A percentile compares a stretch with the other conserved stretches of the same genome.
These are phyloP conservation scores for Paraurostyla sp. DNA, from an alignment of 73 alveolate species.

Conservation along the genomic window DNA sequence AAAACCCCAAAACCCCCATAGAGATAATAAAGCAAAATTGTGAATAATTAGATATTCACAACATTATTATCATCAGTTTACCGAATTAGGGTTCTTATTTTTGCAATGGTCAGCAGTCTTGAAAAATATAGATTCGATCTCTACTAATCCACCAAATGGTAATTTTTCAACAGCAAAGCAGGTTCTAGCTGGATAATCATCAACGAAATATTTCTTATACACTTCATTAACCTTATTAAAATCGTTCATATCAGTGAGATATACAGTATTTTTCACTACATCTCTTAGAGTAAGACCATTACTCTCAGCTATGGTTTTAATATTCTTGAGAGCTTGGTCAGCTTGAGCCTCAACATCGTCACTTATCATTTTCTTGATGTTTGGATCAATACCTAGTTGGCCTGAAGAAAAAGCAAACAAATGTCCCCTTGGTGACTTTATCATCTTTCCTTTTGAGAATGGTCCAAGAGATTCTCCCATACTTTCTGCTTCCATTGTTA, in stretches of 20 bases:
- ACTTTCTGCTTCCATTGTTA: constrained; percentile 15
- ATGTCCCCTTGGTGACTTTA: not conserved
- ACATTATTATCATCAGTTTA: no score
- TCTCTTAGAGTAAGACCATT: constrained; percentile 30
- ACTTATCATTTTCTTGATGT: constrained; percentile 11
- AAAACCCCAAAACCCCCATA: no score
- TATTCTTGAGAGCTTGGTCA: constrained; percentile 17
- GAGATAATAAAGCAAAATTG: no score
- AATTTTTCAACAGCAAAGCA: constrained; percentile 79
- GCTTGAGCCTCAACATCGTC: constrained; percentile 52
- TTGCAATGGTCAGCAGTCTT: not conserved
- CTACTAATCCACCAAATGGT: constrained; percentile 78
- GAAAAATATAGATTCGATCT: constrained; percentile 65
- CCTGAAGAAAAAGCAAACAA: constrained; percentile 27
- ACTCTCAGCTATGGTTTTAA: constrained; percentile 31
- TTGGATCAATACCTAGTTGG: constrained; percentile 39
- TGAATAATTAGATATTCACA: no score
- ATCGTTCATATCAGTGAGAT: constrained; percentile 79
- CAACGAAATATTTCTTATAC: constrained; percentile 72
- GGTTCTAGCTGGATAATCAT: constrained; percentile 80
- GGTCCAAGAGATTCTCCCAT: constrained; percentile 73
- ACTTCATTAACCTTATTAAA: constrained; percentile 77
- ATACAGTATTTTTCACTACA: constrained; percentile 69
- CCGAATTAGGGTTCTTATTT: no score
- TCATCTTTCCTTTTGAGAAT: constrained; percentile 62